Evolutionary conservation across 306 rosid species (phyloP).

Genomic region (Vigna radiata): DNA sequence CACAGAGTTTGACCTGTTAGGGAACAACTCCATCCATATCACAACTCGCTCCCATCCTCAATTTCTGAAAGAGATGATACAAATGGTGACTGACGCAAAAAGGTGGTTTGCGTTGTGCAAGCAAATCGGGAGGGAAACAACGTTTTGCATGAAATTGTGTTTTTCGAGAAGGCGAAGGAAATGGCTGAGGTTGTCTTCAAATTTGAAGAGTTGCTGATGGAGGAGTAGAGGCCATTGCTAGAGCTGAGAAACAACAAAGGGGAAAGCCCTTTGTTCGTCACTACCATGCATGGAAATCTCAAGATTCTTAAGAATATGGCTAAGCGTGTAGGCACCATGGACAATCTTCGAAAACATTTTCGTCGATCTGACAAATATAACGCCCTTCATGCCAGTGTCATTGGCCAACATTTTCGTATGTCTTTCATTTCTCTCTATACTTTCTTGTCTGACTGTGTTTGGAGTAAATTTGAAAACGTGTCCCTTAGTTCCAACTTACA

Average conservation of each 20-base stretch:
- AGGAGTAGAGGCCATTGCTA: not conserved
- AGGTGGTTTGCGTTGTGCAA: not conserved
- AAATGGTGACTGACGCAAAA: not conserved
- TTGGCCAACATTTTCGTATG: conserved; percentile 23
- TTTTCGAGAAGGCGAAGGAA: not conserved
- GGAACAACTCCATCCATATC: not conserved
- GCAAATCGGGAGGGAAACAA: not conserved
- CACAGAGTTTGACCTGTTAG: not conserved
- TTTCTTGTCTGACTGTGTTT: not conserved
- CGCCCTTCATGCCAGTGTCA: conserved; percentile 8
- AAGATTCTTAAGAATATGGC: conserved; percentile 9
- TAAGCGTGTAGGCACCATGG: not conserved
- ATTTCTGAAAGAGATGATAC: not conserved
- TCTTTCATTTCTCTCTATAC: not conserved
- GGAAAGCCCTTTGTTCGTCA: conserved; percentile 38
- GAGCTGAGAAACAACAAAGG: not conserved
- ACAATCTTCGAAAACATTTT: not conserved
- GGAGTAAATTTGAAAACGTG: too few species aligned
- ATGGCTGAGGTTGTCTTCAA: conserved; percentile 15
- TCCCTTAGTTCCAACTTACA: too few species aligned
- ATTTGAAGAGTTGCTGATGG: not conserved
- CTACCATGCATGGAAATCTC: conserved; percentile 14
- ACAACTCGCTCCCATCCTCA: not conserved
- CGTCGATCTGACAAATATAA: not conserved
- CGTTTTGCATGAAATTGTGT: not conserved